Evolutionary conservation across 208 protist genomes (phyloP), one percentile per base, ranked within the genome.

Genomic region (Leishmania amazonensis): DNA sequence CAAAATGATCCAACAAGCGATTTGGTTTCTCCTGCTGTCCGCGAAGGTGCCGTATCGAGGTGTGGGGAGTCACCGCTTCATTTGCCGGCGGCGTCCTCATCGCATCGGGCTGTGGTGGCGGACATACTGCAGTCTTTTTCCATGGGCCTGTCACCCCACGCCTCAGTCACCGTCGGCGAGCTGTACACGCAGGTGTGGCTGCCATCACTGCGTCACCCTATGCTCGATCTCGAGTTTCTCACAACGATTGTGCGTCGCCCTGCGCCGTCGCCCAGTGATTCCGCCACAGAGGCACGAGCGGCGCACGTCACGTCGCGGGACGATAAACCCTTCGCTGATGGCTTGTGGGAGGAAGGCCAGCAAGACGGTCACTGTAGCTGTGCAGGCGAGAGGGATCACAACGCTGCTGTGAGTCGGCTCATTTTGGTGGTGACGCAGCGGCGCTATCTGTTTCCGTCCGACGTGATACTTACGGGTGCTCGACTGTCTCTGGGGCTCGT

Each of bases 381-480:
- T 47, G 80, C 85, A 40, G 47, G 21, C 13, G 40, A 42, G 8
- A 62, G 72, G 53, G 58, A 71, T 24, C 71, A 70, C 24, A 17
- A 70, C 15, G 73, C 62, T 24, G 65, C 49, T 9, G 78, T 31
- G 35, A 76, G 75, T 38, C 70, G 81, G 60, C 78, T 90, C 72
- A 75, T 96, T 49, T 65, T 97, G 21, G 85, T 97, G 28, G 77
- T 96, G 49, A 87, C 91, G 71, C 81, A 86, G 83, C 88, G 88
- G 19, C 90, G 83, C n/a, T 88, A 87, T 54, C 87, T 97, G 40
- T 38, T 78, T 31, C 83, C 87, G 35, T 84, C 78, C 58, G 94
- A 97, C 76, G 87, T 96, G 17, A 74, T 95, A 31, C 88, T 96
- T 40, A 68, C 73, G 45, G 87, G 91, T 13, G 94, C 94, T 7